Conservation (phyloP, 768 basidiomycete species). For the Boletus rubescentipes region DNA sequence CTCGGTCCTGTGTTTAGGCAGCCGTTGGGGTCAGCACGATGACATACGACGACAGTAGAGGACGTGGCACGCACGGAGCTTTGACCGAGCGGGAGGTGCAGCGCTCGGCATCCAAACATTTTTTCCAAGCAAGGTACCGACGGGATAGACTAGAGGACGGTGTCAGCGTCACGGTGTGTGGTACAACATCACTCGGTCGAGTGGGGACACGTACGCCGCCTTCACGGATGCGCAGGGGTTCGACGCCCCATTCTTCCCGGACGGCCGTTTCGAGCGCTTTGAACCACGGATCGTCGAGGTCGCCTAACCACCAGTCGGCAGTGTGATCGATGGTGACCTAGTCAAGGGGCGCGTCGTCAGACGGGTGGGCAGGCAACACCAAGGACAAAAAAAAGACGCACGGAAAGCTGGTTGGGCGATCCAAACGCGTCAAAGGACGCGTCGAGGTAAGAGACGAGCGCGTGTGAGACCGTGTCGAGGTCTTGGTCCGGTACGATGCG, state of each 20-base stretch:
- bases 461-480: slow-evolving; percentile 61
- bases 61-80: slow-evolving; percentile 68
- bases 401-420: slow-evolving; percentile 74
- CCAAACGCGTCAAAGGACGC: slow-evolving; percentile 55
- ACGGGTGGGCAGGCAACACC: no score
- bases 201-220: slow-evolving; percentile 67
- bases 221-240: slow-evolving; percentile 87
- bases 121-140: slow-evolving; percentile 93
- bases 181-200: no score
- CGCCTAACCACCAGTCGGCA: slow-evolving; percentile 96
- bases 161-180: background rate
- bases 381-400: slow-evolving; percentile 26
- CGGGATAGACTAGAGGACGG: slow-evolving; percentile 71
- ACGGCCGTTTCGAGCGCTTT: slow-evolving; percentile 81
- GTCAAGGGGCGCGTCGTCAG: background rate
- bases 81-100: slow-evolving; percentile 95
- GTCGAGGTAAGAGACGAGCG: slow-evolving; percentile 58
- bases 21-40: background rate
- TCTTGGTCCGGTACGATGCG: slow-evolving; percentile 95
- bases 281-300: slow-evolving; percentile 84
- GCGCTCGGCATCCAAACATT: slow-evolving; percentile 81
- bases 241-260: slow-evolving; percentile 80
- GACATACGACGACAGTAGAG: no score
- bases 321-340: slow-evolving; percentile 79
- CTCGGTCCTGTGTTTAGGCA: slow-evolving; percentile 63